Percentiles rank a stretch among this genome's conserved stretches.
Conservation (phyloP, 345 rosid species). For the Geranium brycei region DNA sequence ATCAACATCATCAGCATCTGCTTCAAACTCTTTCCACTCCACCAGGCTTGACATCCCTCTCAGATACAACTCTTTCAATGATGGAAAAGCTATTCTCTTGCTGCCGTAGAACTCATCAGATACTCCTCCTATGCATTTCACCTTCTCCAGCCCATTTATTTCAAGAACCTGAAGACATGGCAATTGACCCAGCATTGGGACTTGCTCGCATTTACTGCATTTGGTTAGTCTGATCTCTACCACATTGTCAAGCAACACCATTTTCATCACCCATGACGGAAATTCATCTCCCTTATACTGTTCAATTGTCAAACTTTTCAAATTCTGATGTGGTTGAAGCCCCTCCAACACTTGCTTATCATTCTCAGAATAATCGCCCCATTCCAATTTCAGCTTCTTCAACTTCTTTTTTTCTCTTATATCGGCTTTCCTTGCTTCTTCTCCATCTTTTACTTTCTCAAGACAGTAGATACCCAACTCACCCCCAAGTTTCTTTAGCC, state of each 20-base stretch:
- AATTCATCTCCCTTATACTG: slow-evolving; percentile 1
- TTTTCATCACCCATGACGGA: too few species aligned
- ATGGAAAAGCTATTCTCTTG: slow-evolving; percentile 3
- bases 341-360: slow-evolving; percentile 13
- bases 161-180: neutral
- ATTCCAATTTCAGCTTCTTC: neutral
- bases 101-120: neutral
- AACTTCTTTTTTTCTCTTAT: neutral
- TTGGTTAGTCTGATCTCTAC: neutral
- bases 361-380: neutral
- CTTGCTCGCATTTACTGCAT: slow-evolving; percentile 7
- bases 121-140: neutral
- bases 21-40: slow-evolving; percentile 1
- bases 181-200: slow-evolving; percentile 16
- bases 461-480: too few species aligned
- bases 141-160: neutral
- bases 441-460: too few species aligned
- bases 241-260: slow-evolving; percentile 2
- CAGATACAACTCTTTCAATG: slow-evolving; percentile 1
- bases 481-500: too few species aligned
- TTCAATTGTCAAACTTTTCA: slow-evolving; percentile 7
- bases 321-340: slow-evolving; percentile 9
- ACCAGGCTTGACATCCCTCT: neutral
- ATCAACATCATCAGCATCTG: too few species aligned
- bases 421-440: neutral